Conservation (phyloP, 2,329 filamentous ascomycete genomes). For the Pseudocercospora pini-densiflorae region DNA sequence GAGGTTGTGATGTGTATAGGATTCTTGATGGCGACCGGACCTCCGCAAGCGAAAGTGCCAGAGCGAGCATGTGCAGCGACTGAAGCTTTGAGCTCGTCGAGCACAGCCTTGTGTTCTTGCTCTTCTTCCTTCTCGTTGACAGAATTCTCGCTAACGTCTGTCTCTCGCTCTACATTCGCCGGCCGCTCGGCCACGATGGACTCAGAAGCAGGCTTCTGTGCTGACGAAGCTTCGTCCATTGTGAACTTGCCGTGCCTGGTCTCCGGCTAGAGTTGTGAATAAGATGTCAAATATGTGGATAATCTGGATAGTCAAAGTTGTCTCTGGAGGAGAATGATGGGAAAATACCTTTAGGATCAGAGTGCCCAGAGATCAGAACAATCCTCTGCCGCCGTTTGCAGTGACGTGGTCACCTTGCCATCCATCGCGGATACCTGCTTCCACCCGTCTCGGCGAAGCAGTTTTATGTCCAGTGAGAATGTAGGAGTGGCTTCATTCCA, state of each 20-base stretch:
- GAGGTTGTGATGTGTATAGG: not conserved
- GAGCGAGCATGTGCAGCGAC: slow-evolving; percentile 12
- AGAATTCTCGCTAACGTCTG: not conserved
- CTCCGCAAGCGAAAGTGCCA: slow-evolving; percentile 14
- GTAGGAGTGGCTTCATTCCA: not conserved
- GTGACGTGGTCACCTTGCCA: not conserved
- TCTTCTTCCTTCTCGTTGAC: not conserved
- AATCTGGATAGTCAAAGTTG: not conserved
- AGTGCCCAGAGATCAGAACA: not conserved
- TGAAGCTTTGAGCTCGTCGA: slow-evolving; percentile 10
- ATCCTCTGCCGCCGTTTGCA: not conserved
- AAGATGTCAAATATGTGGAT: not conserved
- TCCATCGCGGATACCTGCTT: not conserved
- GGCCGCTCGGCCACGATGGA: not conserved
- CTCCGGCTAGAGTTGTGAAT: not conserved
- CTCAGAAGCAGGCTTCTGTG: not conserved
- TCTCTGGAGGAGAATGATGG: not conserved
- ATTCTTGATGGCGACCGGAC: slow-evolving; percentile 5
- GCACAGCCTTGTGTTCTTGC: not conserved
- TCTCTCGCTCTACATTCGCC: not conserved
- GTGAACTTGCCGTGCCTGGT: not conserved
- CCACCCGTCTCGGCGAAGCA: not conserved
- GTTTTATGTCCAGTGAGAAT: not conserved
- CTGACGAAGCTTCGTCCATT: not conserved
- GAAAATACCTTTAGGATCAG: not conserved